Evolutionary conservation across 805 yeast genomes (phyloP).

Genomic region (Candida sonorensis): DNA sequence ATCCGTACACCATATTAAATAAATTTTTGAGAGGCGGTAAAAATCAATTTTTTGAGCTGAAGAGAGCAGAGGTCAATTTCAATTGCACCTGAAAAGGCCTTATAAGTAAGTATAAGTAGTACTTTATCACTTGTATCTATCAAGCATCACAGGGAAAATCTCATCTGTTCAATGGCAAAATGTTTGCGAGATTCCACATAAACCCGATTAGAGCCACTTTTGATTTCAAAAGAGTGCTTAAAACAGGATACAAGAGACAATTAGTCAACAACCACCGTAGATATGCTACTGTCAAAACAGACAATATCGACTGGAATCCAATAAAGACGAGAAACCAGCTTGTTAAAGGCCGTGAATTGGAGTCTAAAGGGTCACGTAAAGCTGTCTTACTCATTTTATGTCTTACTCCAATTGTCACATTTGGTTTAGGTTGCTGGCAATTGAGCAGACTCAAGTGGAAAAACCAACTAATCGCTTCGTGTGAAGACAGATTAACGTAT

Average conservation of each 20-base stretch:
- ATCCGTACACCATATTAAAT: neutral
- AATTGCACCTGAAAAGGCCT: too few species aligned
- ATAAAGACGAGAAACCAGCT: slow-evolving; percentile 42
- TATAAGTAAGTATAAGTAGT: too few species aligned
- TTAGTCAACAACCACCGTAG: too few species aligned
- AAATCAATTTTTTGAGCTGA: too few species aligned
- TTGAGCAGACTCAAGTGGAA: slow-evolving; percentile 83
- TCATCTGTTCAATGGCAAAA: too few species aligned
- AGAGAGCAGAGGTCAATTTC: too few species aligned
- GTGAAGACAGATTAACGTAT: slow-evolving; percentile 74
- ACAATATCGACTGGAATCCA: slow-evolving; percentile 82
- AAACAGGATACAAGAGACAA: too few species aligned
- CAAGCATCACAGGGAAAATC: neutral
- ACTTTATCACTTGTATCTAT: too few species aligned
- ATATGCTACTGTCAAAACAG: slow-evolving; percentile 45
- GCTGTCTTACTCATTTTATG: slow-evolving; percentile 34
- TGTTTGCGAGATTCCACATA: too few species aligned
- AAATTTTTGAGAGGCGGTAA: too few species aligned
- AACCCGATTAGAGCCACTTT: too few species aligned
- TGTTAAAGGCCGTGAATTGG: slow-evolving; percentile 24
- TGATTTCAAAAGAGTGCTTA: too few species aligned
- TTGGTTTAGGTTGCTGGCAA: slow-evolving; percentile 92
- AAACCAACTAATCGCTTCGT: slow-evolving; percentile 67
- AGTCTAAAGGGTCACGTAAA: slow-evolving; percentile 16
- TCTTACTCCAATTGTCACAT: slow-evolving; percentile 83